Base-by-base conservation (phyloP, 2,329 filamentous ascomycete species). In the Alternaria angustiovoidea region DNA sequence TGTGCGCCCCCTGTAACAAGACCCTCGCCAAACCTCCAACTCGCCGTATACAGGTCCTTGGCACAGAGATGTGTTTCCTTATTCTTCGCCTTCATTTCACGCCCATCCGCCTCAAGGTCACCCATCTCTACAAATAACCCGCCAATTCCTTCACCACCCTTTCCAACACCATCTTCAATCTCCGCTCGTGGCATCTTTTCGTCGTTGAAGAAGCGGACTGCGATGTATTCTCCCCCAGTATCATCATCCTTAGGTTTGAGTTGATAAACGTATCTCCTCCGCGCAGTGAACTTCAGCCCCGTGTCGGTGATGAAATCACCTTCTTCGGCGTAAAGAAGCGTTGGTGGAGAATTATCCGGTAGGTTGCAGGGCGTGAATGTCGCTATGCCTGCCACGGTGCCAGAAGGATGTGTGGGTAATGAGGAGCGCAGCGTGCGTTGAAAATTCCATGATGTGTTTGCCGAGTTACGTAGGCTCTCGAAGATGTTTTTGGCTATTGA, bases 51-150 rank as follows among this genome's bases (percentile, higher is more conserved):
- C 71, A 88, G 85, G 71, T 94, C 91, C 52, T 89, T 83, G 4
- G 88, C 84, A 75, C 91, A 94, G 2, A 93, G 76, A 76, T 94
- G 91, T 14, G 85, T 86, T 2, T 88, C 88, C 64, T 82, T 86
- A 0, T 90, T 91, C 48, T 78, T 75, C 2, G 71, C 72, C 24
- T 61, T 65, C 36, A 69, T 66, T 9, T 62, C 59, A 1, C 68
- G 39, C 4, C 32, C 34, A 9, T 16, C 22, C 1, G 6, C 14
- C 12, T 38, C 11, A 32, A 80, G 65, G 6, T 76, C 48, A 57
- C 91, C 86, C n/a, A 94, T 80, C 66, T 90, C 85, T 65, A 94
- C 90, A 72, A 94, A 94, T 20, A 94, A 78, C 58, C 92, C 92
- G 68, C 93, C 91, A 0, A 89, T 86, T 4, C 84, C 83, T 55